A percentile compares a stretch with the other conserved stretches of the same genome.
Conservation (phyloP, 352 stramenopile genomes). For the Blastocystis sp. region DNA sequence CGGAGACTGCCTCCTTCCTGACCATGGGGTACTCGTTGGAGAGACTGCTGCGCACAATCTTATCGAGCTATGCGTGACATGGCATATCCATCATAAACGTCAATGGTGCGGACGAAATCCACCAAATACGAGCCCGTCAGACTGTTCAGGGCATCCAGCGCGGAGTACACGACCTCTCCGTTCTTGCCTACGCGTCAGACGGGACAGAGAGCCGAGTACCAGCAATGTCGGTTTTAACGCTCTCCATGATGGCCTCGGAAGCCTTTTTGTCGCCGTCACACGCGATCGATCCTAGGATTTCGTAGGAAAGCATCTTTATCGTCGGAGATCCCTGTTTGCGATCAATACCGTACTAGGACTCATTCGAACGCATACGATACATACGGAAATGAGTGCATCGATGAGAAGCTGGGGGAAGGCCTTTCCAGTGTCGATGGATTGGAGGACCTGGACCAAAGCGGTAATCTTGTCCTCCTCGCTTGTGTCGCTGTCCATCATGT, state of each 20-base stretch:
- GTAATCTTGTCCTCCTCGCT: conserved; percentile 69
- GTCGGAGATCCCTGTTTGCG: conserved; percentile 56
- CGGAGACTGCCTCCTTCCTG: conserved; percentile 46
- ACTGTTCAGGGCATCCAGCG: conserved; percentile 61
- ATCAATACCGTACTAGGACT: conserved; percentile 66
- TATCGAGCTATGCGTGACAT: conserved; percentile 39
- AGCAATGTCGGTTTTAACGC: conserved; percentile 48
- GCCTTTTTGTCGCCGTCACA: conserved; percentile 62
- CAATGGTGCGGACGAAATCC: conserved; percentile 60
- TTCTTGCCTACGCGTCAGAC: conserved; percentile 18
- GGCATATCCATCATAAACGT: background rate
- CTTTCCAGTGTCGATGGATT: conserved; percentile 52
- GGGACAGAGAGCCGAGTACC: background rate
- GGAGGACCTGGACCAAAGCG: conserved; percentile 50
- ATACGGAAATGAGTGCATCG: conserved; percentile 66
- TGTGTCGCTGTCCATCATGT: conserved; percentile 27
- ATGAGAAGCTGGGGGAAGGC: conserved; percentile 58
- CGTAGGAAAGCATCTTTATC: conserved; percentile 72
- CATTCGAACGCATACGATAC: background rate
- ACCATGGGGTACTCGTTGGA: conserved; percentile 59
- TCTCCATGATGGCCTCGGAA: conserved; percentile 69
- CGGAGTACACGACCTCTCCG: conserved; percentile 69
- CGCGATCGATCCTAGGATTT: conserved; percentile 66
- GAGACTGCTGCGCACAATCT: conserved; percentile 61
- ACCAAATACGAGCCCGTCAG: conserved; percentile 63